phyloP scores from a whole-genome alignment of 345 rosid species.

The Rhodamnia argentea region DNA sequence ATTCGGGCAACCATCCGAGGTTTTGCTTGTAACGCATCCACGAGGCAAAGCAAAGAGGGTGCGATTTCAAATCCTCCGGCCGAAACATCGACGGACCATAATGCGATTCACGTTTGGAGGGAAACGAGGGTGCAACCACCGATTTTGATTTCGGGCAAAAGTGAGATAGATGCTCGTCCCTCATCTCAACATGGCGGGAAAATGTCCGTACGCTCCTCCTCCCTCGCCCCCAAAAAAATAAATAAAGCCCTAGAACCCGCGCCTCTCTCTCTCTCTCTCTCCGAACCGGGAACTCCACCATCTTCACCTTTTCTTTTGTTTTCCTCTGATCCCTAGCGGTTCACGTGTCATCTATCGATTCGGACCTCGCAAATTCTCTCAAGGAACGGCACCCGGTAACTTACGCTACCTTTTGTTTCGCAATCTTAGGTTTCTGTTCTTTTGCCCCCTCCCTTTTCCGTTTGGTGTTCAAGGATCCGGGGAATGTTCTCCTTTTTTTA shows the following conservation, averaged over 20 bases:
- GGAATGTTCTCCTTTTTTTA: not conserved
- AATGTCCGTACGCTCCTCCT: conserved; percentile 36
- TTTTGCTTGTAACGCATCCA: too few relatives aligned
- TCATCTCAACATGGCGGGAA: conserved; percentile 36
- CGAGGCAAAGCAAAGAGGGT: too few relatives aligned
- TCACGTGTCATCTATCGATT: not conserved
- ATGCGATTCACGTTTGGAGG: too few relatives aligned
- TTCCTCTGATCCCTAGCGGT: not conserved
- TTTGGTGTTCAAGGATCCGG: not conserved
- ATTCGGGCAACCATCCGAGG: too few relatives aligned
- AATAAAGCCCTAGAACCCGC: not conserved
- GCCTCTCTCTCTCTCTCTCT: not conserved
- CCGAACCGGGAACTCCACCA: not conserved
- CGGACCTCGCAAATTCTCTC: not conserved
- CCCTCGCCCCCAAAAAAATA: conserved; percentile 4
- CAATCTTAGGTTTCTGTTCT: not conserved
- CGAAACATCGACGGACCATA: too few relatives aligned
- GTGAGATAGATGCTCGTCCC: not conserved
- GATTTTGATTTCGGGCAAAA: too few relatives aligned
- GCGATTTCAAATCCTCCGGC: too few relatives aligned
- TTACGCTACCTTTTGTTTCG: not conserved
- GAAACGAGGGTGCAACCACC: too few relatives aligned
- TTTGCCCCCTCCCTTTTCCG: not conserved
- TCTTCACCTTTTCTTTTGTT: not conserved
- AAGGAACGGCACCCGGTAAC: not conserved